Base-by-base conservation (phyloP, 1,284 basidiomycete genomes). In the Cryptococcus sp. region DNA sequence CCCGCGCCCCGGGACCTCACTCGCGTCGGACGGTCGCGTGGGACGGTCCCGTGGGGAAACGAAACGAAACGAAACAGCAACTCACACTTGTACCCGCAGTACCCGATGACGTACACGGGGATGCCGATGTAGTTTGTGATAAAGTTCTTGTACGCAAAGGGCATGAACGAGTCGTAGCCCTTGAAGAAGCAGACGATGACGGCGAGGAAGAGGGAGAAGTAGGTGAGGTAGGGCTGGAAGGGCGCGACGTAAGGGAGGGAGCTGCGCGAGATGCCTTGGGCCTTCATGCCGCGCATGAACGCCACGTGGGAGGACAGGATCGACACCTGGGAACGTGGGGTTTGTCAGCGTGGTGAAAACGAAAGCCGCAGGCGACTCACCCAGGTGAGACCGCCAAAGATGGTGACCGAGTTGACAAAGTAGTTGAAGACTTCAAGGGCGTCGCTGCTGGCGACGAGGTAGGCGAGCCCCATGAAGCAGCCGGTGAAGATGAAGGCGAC, bases 321-420 rank as follows among this genome's bases (percentile, higher is more conserved):
- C 21, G 80, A 83, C 79, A 89, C 62, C 73, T 71, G 67, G 9
- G n/a, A 18, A 37, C n/a, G 2, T 2, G 24, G 7, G 15, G 18
- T 28, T 44, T 3, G n/a, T 42, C 24, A 33, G 23, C 33, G 8
- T 35, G 3, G n/a, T n/a, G n/a, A n/a, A n/a, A n/a, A n/a, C n/a
- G n/a, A n/a, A n/a, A n/a, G n/a, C n/a, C n/a, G n/a, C n/a, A n/a
- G n/a, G n/a, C n/a, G 3, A 52, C 55, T 52, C 18, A 60, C 69
- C 86, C 87, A 88, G 7, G 85, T 87, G 20, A 87, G 78, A 23
- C 85, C 83, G 44, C 87, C 87, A 64, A 86, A 86, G 45, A 84
- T 84, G 7, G 84, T 83, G 40, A 87, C 84, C 46, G 87, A 72
- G 62, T 84, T 84, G 33, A 86, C 84, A 64, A 89, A 88, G 81